Base-by-base conservation (phyloP, 2,329 filamentous ascomycete species). In the Colletotrichum abscissum region DNA sequence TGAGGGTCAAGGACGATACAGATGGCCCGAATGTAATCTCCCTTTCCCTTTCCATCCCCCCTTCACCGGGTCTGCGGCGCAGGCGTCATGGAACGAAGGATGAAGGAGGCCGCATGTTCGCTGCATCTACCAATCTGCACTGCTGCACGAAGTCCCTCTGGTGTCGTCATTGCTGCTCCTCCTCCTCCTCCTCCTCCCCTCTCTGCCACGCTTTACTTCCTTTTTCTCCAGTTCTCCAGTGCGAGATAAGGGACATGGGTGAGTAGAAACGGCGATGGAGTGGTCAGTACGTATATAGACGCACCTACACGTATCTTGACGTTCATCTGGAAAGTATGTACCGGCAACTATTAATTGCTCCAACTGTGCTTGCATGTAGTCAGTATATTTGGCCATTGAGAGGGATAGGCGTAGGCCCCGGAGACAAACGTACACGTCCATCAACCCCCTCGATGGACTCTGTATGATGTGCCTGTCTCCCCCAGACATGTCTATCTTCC, bases 121-220 rank as follows among this genome's bases (percentile, higher is more conserved):
- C 49, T 55, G 30, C 62, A 64, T 35, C 62, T 35, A n/a, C 8
- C 46, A 38, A 52, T 14, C 62, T 64, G 62, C 62, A 26, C 62
- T 63, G 46, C 46, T n/a, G 22, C 62, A 14, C 30, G 8, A 33
- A 30, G 24, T 38, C 5, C 16, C 30, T 26, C 22, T 28, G n/a
- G 60, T n/a, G 2, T 33, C n/a, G 49, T 38, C 33, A 9, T 55
- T 22, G n/a, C 60, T 30, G 11, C 14, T 16, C 30, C 30, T 14
- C 26, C 19, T 9, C 5, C 33, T 30, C 57, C 14, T 14, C 52
- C 12, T 24, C 33, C 30, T 11, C 30, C 30, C 19, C n/a, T 26
- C 33, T 16, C 35, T 42, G 3, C 16, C 38, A 42, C 38, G 38
- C 38, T 19, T 14, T 3, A 22, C 42, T n/a, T 49, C 33, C 33